Evolutionary conservation across 2,329 filamentous ascomycete species (phyloP).

Genomic region (Ophiostoma sp.): DNA sequence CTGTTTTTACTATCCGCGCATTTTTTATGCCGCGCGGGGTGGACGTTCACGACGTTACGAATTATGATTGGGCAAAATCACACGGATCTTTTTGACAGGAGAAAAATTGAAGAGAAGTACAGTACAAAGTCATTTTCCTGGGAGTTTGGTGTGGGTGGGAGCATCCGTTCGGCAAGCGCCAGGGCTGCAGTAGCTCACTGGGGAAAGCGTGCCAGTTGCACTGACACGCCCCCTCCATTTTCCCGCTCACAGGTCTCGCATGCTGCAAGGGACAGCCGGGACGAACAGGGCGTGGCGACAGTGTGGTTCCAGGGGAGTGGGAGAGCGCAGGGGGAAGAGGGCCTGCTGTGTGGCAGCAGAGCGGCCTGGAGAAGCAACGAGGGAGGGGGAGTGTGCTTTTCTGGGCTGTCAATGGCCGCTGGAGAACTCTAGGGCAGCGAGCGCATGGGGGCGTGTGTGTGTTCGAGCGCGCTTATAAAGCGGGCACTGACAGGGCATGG

Average conservation of each 20-base stretch:
- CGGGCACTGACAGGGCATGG: conserved; percentile 19
- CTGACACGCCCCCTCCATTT: conserved; percentile 26
- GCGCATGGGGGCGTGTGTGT: conserved; percentile 5
- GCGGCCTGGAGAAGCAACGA: conserved; percentile 21
- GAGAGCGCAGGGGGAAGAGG: background rate
- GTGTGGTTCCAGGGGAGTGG: background rate
- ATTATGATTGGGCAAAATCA: conserved; percentile 54
- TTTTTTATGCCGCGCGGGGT: conserved; percentile 32
- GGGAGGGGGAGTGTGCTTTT: conserved; percentile 29
- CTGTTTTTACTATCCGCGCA: background rate
- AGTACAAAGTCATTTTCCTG: conserved; percentile 37
- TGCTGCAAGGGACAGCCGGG: conserved; percentile 28
- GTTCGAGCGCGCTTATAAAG: conserved; percentile 21
- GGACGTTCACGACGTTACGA: conserved; percentile 51
- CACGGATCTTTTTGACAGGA: conserved; percentile 38
- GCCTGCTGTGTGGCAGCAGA: conserved; percentile 1
- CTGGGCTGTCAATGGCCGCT: conserved; percentile 10
- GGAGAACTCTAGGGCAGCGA: background rate
- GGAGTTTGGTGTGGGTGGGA: conserved; percentile 26
- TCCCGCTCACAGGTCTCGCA: background rate
- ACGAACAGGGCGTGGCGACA: background rate
- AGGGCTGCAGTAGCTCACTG: conserved; percentile 35
- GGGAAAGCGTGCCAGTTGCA: conserved; percentile 9
- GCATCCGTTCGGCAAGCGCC: conserved; percentile 34
- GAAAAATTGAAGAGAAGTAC: conserved; percentile 45